Evolutionary conservation across 2,329 filamentous ascomycete species (phyloP), one percentile per base, ranked within the genome.

Genomic region (Metarhizium sp.): DNA sequence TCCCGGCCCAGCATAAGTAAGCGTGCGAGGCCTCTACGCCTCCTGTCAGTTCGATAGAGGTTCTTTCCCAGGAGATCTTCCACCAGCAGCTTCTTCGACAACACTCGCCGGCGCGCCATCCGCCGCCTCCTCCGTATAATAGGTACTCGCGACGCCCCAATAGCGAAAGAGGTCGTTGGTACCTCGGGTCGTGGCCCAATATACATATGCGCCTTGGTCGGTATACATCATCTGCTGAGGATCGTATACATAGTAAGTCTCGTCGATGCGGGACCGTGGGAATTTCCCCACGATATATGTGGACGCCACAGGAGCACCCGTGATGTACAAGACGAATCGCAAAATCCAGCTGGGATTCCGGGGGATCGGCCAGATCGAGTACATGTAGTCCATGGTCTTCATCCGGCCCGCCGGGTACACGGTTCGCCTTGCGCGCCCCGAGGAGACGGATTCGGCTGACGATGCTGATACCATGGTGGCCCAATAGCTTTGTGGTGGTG

Each of bases 211-310:
- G 8, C 40, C 52, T 3, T 48, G 11, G 10, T 45, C 6, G 13
- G 45, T 49, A 29, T 53, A 48, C 7, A 46, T 10, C 16, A 42
- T 14, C n/a, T 53, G 45, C 18, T 49, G 6, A 6, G 51, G 6
- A 32, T 51, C 38, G 16, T 53, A 48, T 34, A 45, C 46, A 38
- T 53, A 42, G 2, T 18, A 16, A n/a, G 16, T n/a, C 34, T 40
- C 29, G 20, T 36, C n/a, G 16, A 40, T 46, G 18, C 20, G 34
- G n/a, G 46, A 50, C 16, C 55, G 42, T 11, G 55, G 55, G 16
- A 53, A 56, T 47, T 48, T 56, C 36, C 46, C 51, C 18, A 51
- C 47, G 5, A 53, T 20, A 36, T 56, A 38, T 3, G 51, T 48
- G 18, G 51, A 51, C 20, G 36, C 53, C n/a, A 18, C 18, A 3